Evolutionary conservation across 495 filamentous ascomycete species (phyloP).

Genomic region (Articulospora tetracladia): DNA sequence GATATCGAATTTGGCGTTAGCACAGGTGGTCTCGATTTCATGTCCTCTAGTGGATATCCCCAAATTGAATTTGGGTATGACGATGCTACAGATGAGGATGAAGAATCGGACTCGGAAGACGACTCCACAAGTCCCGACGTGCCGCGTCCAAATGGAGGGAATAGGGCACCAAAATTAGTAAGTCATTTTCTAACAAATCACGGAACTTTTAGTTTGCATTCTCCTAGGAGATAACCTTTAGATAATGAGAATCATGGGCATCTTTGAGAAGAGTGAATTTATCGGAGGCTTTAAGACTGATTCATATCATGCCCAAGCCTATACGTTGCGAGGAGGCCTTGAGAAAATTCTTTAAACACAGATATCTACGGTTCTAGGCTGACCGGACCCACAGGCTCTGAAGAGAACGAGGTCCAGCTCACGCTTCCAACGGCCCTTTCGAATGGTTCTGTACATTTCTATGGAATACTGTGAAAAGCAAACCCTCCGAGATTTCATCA

Average conservation of each 20-base stretch:
- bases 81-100: slow-evolving; percentile 44
- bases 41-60: slow-evolving; percentile 81
- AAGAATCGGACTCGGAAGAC: slow-evolving; percentile 35
- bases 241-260: too few species aligned
- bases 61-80: slow-evolving; percentile 75
- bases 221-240: too few species aligned
- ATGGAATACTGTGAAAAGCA: slow-evolving; percentile 98
- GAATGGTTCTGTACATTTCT: slow-evolving; percentile 67
- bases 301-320: too few species aligned
- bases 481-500: slow-evolving; percentile 88
- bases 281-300: too few species aligned
- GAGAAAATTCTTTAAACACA: not conserved
- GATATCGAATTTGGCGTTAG: slow-evolving; percentile 66
- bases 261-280: too few species aligned
- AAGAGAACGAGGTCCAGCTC: slow-evolving; percentile 22
- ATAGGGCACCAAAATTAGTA: slow-evolving; percentile 9
- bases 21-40: slow-evolving; percentile 85
- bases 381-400: slow-evolving; percentile 4
- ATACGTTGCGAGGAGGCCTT: too few species aligned
- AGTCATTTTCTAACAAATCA: too few species aligned
- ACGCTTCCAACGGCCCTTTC: slow-evolving; percentile 23
- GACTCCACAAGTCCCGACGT: slow-evolving; percentile 23
- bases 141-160: slow-evolving; percentile 3
- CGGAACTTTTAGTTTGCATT: too few species aligned
- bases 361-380: not conserved